Conservation (phyloP, 306 rosid genomes). For the Pueraria montana region DNA sequence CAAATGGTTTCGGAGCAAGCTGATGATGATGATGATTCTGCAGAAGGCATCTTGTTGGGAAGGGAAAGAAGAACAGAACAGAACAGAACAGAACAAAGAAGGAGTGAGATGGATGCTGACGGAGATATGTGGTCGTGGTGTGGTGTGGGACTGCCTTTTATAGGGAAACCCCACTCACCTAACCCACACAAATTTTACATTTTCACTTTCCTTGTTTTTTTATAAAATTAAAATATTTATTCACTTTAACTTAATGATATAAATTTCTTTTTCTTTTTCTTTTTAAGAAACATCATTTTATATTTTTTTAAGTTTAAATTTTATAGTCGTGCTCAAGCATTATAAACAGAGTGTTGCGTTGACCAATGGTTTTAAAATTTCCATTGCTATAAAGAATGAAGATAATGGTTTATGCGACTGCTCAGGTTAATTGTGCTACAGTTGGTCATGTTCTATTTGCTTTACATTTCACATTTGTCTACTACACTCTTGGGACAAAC, state of each 20-base stretch:
- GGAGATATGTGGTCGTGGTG: neutral
- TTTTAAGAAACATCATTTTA: too few species aligned
- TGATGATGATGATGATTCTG: too few species aligned
- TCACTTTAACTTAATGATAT: too few species aligned
- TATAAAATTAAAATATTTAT: too few species aligned
- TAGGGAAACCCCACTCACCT: constrained; percentile 19
- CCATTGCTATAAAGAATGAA: too few species aligned
- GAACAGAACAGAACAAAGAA: too few species aligned
- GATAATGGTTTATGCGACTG: neutral
- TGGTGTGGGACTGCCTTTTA: neutral
- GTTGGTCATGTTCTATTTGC: neutral
- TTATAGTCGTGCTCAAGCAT: too few species aligned
- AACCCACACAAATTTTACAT: neutral
- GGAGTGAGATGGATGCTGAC: neutral
- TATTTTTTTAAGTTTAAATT: too few species aligned
- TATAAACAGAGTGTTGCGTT: too few species aligned
- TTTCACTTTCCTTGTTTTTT: too few species aligned
- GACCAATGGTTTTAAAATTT: too few species aligned
- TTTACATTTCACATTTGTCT: neutral
- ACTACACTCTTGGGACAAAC: neutral
- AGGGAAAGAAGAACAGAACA: neutral
- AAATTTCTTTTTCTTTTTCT: too few species aligned
- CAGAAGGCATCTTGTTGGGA: neutral
- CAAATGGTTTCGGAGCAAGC: constrained; percentile 61
- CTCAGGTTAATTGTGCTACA: neutral